Percentiles rank a stretch among this genome's conserved stretches.
phyloP scores from a whole-genome alignment of 2,329 filamentous ascomycete genomes.

The Bipolaris cookei region DNA sequence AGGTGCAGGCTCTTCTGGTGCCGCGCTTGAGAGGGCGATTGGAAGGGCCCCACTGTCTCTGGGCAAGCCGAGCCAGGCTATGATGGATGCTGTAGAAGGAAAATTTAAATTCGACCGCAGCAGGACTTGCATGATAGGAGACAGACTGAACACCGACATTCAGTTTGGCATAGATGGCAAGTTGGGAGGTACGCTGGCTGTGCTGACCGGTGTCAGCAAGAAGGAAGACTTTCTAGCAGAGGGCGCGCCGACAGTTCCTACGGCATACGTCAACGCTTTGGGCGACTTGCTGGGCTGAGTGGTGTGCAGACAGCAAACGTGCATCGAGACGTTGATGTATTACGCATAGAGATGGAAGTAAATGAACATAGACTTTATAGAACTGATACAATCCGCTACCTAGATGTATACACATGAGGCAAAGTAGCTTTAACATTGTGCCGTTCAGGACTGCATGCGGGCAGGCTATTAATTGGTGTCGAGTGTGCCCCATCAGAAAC shows the following conservation, averaged over 20 bases:
- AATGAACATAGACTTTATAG: conserved; percentile 2
- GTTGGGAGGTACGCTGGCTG: conserved; percentile 87
- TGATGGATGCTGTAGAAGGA: conserved; percentile 99
- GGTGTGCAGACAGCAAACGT: background rate
- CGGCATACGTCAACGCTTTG: conserved; percentile 83
- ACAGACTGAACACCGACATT: conserved; percentile 93
- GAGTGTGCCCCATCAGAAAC: background rate
- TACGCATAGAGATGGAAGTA: background rate
- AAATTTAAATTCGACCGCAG: conserved; percentile 88
- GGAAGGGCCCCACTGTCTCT: conserved; percentile 74
- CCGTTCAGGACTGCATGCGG: background rate
- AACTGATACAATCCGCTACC: conserved; percentile 1
- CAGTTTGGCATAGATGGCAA: conserved; percentile 91
- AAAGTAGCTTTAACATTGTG: background rate
- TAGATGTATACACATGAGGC: background rate
- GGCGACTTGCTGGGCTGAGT: conserved; percentile 68
- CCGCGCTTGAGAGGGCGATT: conserved; percentile 71
- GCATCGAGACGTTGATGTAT: too few species aligned
- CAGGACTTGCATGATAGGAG: conserved; percentile 93
- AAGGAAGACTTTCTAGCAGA: conserved; percentile 81
- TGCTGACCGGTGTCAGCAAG: conserved; percentile 86
- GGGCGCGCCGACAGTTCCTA: conserved; percentile 72
- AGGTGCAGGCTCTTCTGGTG: conserved; percentile 82
- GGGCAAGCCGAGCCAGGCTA: conserved; percentile 95
- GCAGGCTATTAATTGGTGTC: too few species aligned